Evolutionary conservation across 176 grass and related monocot genomes (phyloP), one percentile per base, ranked within the genome.

Genomic region (Tillandsia leiboldiana): DNA sequence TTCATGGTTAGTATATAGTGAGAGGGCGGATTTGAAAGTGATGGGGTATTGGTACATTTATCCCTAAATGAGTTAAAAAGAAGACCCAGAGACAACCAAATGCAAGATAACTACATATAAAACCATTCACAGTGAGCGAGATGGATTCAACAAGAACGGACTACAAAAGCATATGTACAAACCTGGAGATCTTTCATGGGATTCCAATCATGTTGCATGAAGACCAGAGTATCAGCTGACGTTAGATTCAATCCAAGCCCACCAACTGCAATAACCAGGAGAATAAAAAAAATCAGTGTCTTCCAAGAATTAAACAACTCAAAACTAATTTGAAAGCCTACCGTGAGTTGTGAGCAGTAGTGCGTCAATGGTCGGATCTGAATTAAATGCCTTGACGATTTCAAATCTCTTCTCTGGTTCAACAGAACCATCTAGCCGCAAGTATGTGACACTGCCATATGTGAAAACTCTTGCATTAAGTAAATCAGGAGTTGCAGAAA

Each of bases 181-280:
- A 99, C 94, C 87, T 99, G 94, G 17, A 93, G 94, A 79, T 99
- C 94, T 81, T 83, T 93, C 94, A 99, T 99, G 50, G 89, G 94
- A 64, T 99, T 99, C 94, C 94, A 99, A 71, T 99, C 94, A 83
- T 99, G 94, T 77, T 99, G 89, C 94, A 93, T 84, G 69, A 99
- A 93, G 63, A 99, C 94, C 77, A 99, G 71, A 18, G 94, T 99
- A 82, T 99, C 94, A 50, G 94, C 94, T 72, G 94, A 99, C 61
- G 94, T 99, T 73, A 99, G 83, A 76, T 99, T 99, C 77, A 99
- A 90, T 42, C 94, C 94, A 84, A 99, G 82, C 22, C 94, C 94
- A 33, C 94, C 94, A 68, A 99, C 94, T 93, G 79, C 76, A 90
- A 20, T 56, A 56, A 56, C 13, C 52, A 42, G 33, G 13, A 73